Conservation (phyloP, 2,329 filamentous ascomycete species). For the Alternaria triticimaculans region DNA sequence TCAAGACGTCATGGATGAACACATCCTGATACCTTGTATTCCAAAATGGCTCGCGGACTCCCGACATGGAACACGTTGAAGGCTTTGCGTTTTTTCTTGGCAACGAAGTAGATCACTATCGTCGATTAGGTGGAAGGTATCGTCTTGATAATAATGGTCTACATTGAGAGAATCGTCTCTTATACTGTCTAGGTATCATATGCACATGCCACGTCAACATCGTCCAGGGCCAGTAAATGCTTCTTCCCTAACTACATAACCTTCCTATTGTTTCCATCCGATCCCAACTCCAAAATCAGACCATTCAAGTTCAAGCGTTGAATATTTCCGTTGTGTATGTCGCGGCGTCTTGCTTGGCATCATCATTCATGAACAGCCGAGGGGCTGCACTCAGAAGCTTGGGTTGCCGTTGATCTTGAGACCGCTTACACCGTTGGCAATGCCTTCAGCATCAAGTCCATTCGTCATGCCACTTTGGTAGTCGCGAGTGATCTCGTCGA, state of each 20-base stretch:
- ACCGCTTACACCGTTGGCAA: conserved; percentile 34
- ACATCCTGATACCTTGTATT: no score
- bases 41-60: no score
- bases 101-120: not conserved
- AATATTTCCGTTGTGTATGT: not conserved
- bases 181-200: conserved; percentile 14
- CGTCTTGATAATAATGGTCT: not conserved
- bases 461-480: conserved; percentile 28
- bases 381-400: conserved; percentile 13
- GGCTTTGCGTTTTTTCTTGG: not conserved
- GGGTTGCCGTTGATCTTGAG: conserved; percentile 28
- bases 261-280: not conserved
- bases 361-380: not conserved
- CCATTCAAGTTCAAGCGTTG: not conserved
- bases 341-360: not conserved
- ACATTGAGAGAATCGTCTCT: not conserved
- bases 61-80: not conserved
- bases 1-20: no score
- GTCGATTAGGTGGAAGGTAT: not conserved
- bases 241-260: conserved; percentile 3
- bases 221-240: conserved; percentile 1
- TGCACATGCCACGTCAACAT: conserved; percentile 10
- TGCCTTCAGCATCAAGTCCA: conserved; percentile 20
- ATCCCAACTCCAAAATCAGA: not conserved
- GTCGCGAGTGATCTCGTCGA: conserved; percentile 57